Evolutionary conservation across 2,329 filamentous ascomycete genomes (phyloP), one percentile per base, ranked within the genome.

Genomic region (Davidsoniella australis): DNA sequence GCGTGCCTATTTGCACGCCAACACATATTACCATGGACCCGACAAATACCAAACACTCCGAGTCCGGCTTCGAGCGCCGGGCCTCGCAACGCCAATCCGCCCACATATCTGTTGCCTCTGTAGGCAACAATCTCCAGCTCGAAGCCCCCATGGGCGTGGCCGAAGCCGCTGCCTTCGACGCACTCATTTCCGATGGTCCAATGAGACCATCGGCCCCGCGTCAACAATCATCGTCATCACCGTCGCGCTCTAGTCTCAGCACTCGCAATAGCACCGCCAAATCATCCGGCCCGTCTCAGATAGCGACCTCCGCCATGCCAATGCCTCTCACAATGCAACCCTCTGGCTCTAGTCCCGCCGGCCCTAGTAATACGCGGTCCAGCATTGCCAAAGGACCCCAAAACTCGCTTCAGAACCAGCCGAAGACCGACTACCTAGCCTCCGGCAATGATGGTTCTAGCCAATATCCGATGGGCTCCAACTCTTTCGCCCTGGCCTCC

Each of bases 181-280:
- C 51, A 29, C 48, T 53, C n/a, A 45, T 45, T 16, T 48, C 51
- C n/a, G 51, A 53, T 18, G 51, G 48, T n/a, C 45, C 42, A 16
- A 45, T 36, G 39, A 33, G 45, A 14, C 12, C 48, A 4, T 23
- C 41, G n/a, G 23, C 40, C 20, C 23, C 41, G 16, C 41, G n/a
- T 9, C 49, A 48, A 26, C 33, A 37, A 14, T 49, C 39, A 36
- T 45, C 48, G 18, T 47, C 39, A 10, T 14, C 40, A 12, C 33
- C 44, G 12, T 33, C 39, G 36, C 49, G 24, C 24, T 40, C 38
- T 17, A 50, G 48, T 20, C 18, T 43, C 9, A 23, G 43, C 14
- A 36, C 36, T 5, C 38, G 38, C 7, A 48, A 42, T 17, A 41
- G 39, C 41, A 38, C n/a, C 41, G 18, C 23, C 8, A 45, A 45